Evolutionary conservation across 2,329 filamentous ascomycete genomes (phyloP), one percentile per base, ranked within the genome.

Genomic region (Fusarium albosuccineum): DNA sequence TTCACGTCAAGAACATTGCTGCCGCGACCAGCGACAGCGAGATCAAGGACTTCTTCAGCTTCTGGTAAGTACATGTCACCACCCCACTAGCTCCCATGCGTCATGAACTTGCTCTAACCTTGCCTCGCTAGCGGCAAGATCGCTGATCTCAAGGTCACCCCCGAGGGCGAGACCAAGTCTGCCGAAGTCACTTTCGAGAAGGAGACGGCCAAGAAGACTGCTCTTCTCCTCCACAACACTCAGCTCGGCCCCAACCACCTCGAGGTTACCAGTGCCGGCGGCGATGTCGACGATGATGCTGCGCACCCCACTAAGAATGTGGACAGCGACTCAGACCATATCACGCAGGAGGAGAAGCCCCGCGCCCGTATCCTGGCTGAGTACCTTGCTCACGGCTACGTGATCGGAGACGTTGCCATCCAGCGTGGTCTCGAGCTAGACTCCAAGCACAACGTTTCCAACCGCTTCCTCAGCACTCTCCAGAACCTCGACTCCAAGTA

Each of bases 121-220:
- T 22, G 4, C 3, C 11, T 30, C 17, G 16, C 9, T 77, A 96
- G 93, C 78, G 96, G 96, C 79, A 98, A 97, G 86, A 97, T 99
- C 79, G 90, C 89, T 71, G 87, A 87, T 73, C 86, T 99, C 78
- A 90, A 93, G 61, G 87, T 97, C 75, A 92, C 89, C 29, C 81
- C 89, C 36, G 81, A 81, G 80, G 88, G 88, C 75, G 86, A 90
- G 70, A 85, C 87, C 70, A 93, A 97, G 82, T 90, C 90, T 50
- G 96, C 96, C 60, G 92, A 91, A n/a, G 94, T 99, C 67, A 94
- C 90, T 53, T 99, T 99, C 76, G 96, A 98, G 82, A 97, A 97
- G 85, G 90, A 95, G 79, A 97, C 95, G 13, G 96, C 96, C 51
- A 94, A 95, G 62, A 97, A 97, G 86, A 99, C 96, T 22, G 96